Evolutionary conservation across 2,329 filamentous ascomycete genomes (phyloP), one percentile per base, ranked within the genome.

Genomic region (Diaporthe vexans): DNA sequence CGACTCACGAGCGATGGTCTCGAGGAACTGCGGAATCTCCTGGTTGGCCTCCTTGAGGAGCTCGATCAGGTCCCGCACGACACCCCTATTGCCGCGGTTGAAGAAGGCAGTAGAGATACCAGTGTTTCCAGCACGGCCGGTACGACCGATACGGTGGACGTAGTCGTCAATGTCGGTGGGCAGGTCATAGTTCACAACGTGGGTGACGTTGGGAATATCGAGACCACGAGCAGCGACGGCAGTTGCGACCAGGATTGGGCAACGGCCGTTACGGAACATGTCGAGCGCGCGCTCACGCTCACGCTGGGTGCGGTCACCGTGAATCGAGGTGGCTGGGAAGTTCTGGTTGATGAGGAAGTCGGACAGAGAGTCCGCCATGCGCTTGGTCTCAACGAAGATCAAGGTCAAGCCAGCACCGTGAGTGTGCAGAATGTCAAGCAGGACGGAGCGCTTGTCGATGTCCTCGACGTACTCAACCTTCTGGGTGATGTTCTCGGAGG

Each of bases 401-500:
- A 99, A 88, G 21, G 96, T 98, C 76, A 98, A 90, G 81, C 95
- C 95, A 76, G 88, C 94, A 75, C 93, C 94, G 81, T 98, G 95
- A 56, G 95, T 98, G 90, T 98, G 96, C 72, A 99, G 92, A 78
- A 99, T 98, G 81, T 99, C 97, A 76, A 99, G 91, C 65, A 99
- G 92, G 77, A 98, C 95, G 73, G 97, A 98, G 83, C 95, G 95
- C 92, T 99, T 99, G 90, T 99, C 97, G 77, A 91, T 87, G 80
- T 98, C 97, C 87, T 98, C 96, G 75, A 98, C 82, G 80, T 98
- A 98, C 87, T 98, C 96, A 73, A 99, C 92, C 90, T 97, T 98
- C 86, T 99, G 97, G 72, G 97, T 98, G 77, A 99, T 98, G 90
- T 98, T 99, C 91, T 98, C 96, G n/a, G 97, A 98, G 43, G 97